These are phyloP conservation scores for Harringtonia lauricola DNA, from an alignment of 2,329 filamentous ascomycete genomes.

Conservation along the genomic window DNA sequence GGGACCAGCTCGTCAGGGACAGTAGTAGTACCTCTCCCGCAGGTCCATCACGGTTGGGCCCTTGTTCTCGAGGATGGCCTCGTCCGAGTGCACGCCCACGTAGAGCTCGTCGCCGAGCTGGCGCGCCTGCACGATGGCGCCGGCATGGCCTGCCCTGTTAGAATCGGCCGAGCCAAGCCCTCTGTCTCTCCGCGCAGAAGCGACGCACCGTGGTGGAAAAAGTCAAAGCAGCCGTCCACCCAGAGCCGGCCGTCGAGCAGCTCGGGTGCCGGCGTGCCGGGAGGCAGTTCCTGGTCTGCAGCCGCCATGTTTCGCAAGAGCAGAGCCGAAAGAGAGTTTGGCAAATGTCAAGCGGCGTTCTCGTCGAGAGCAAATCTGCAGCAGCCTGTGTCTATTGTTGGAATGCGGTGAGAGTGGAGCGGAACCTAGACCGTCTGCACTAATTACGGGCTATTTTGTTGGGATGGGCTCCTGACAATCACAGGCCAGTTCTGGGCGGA, in stretches of 20 bases:
- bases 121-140: slow-evolving; percentile 91
- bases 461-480: no score
- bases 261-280: slow-evolving; percentile 40
- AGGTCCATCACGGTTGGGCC: slow-evolving; percentile 96
- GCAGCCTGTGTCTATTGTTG: background rate
- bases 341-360: no score
- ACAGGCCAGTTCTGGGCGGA: no score
- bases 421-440: no score
- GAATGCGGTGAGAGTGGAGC: no score
- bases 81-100: slow-evolving; percentile 90
- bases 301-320: slow-evolving; percentile 5
- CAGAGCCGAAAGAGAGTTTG: background rate
- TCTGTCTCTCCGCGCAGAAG: no score
- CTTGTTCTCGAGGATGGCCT: slow-evolving; percentile 93
- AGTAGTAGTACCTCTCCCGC: slow-evolving; percentile 58
- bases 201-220: slow-evolving; percentile 79
- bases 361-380: background rate
- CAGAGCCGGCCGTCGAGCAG: slow-evolving; percentile 68
- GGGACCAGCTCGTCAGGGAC: slow-evolving; percentile 1
- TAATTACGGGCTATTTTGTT: no score
- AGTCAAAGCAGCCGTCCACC: slow-evolving; percentile 99
- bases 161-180: no score
- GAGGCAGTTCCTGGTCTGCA: slow-evolving; percentile 16
- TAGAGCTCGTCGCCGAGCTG: slow-evolving; percentile 81
- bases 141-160: slow-evolving; percentile 82